A percentile compares a stretch with the other conserved stretches of the same genome.
Conservation (phyloP, 2,329 filamentous ascomycete species). For the Pochonia chlamydosporia region DNA sequence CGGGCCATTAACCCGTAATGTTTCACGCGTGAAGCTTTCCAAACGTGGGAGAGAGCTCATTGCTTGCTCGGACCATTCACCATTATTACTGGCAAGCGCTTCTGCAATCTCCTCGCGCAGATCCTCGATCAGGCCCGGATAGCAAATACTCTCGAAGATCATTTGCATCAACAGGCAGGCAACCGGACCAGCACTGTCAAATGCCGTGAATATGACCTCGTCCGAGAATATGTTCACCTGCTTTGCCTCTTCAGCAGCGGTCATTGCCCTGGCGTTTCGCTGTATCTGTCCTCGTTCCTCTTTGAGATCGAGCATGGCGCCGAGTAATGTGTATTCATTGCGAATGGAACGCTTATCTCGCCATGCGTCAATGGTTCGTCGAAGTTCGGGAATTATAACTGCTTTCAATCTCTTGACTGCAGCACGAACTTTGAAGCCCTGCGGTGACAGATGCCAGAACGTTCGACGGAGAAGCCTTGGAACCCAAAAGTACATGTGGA, state of each 20-base stretch:
- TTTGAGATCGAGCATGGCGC: conserved; percentile 7
- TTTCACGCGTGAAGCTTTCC: conserved; percentile 8
- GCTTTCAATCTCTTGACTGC: conserved; percentile 3
- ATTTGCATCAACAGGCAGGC: conserved; percentile 6
- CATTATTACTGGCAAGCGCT: neutral
- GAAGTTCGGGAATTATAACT: conserved; percentile 5
- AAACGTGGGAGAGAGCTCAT: conserved; percentile 8
- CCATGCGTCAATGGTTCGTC: neutral
- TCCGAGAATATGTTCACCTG: conserved; percentile 6
- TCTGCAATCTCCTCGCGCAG: neutral
- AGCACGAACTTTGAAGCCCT: neutral
- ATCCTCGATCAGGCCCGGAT: neutral
- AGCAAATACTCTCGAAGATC: conserved; percentile 3
- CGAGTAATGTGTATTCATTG: conserved; percentile 1
- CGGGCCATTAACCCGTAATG: conserved; percentile 6
- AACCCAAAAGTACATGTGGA: conserved; percentile 6
- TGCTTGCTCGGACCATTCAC: conserved; percentile 2
- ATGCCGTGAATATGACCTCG: conserved; percentile 6
- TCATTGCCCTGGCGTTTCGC: conserved; percentile 3
- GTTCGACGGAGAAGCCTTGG: conserved; percentile 1
- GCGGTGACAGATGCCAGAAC: conserved; percentile 6
- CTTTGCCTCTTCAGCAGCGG: neutral
- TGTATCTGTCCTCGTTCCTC: conserved; percentile 5
- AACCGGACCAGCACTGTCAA: conserved; percentile 8
- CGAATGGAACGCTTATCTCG: neutral